These are phyloP conservation scores for Elymus sibiricus DNA, from an alignment of 176 grass and related monocot genomes.

Conservation along the genomic window DNA sequence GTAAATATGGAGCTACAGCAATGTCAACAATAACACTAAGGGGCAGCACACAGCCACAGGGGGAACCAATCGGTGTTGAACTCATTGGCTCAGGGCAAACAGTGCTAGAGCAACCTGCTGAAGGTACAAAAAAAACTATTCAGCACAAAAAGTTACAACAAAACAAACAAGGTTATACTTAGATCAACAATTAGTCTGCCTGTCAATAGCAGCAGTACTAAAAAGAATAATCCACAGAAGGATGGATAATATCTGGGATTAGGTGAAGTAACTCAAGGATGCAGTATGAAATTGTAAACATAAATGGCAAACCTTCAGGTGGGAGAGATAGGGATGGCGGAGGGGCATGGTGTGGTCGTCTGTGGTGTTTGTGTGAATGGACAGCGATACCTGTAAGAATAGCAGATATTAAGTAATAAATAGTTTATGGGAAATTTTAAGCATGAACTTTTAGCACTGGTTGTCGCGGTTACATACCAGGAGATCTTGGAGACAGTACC, in stretches of 20 bases:
- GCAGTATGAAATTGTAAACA: neutral
- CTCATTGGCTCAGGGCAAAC: constrained; percentile 66
- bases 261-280: neutral
- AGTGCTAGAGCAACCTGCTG: constrained; percentile 71
- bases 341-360: constrained; percentile 32
- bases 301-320: constrained; percentile 45
- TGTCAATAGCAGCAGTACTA: neutral
- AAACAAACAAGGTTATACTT: neutral
- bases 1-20: constrained; percentile 68
- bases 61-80: constrained; percentile 64
- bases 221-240: neutral
- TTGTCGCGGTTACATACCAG: constrained; percentile 46
- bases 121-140: constrained; percentile 30
- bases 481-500: constrained; percentile 35
- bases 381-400: constrained; percentile 38
- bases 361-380: constrained; percentile 46
- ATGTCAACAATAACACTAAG: constrained; percentile 71
- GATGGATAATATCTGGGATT: neutral
- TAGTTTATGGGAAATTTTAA: constrained; percentile 2
- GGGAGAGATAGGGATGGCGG: constrained; percentile 46
- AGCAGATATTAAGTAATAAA: constrained; percentile 1
- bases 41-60: constrained; percentile 86
- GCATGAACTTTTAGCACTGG: neutral
- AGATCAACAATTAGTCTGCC: neutral
- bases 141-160: neutral